Conservation (phyloP, 108 stramenopile genomes). For the Cyclotella choctawhatcheeana region DNA sequence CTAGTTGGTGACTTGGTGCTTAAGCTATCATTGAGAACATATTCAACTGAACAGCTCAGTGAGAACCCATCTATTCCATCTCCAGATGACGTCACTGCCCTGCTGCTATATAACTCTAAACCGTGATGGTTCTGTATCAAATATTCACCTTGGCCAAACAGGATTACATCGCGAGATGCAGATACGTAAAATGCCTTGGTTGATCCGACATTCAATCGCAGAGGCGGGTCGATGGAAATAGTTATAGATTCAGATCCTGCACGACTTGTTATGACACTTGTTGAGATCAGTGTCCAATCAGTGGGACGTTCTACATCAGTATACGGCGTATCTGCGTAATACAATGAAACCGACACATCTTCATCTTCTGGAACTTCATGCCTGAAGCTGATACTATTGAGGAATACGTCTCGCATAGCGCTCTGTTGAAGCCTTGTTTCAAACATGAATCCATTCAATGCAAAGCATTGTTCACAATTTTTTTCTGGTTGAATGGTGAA, state of each 20-base stretch:
- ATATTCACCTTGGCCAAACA: conserved; percentile 33
- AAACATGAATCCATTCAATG: conserved; percentile 42
- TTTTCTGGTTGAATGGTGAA: conserved; percentile 17
- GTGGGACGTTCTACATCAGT: too few species aligned
- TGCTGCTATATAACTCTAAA: conserved; percentile 29
- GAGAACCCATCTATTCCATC: conserved; percentile 33
- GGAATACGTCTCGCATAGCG: conserved; percentile 15
- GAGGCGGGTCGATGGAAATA: conserved; percentile 2
- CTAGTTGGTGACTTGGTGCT: conserved; percentile 1
- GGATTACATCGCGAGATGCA: conserved; percentile 18
- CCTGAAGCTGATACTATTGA: conserved; percentile 20
- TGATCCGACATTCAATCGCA: conserved; percentile 11
- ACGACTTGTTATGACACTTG: conserved; percentile 3
- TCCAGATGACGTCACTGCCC: conserved; percentile 35
- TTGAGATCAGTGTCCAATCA: conserved; percentile 13
- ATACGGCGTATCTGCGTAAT: too few species aligned
- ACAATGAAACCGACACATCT: conserved; percentile 19
- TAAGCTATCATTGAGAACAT: conserved; percentile 14
- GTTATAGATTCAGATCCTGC: conserved; percentile 18
- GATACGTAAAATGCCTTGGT: conserved; percentile 21
- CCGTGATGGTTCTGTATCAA: conserved; percentile 21
- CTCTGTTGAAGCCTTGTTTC: conserved; percentile 15
- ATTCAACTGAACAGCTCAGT: conserved; percentile 21
- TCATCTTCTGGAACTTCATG: conserved; percentile 2
- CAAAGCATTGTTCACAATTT: conserved; percentile 29